A percentile compares a stretch with the other conserved stretches of the same genome.
phyloP scores from a whole-genome alignment of 2,329 filamentous ascomycete genomes.

The Xylaria multiplex region DNA sequence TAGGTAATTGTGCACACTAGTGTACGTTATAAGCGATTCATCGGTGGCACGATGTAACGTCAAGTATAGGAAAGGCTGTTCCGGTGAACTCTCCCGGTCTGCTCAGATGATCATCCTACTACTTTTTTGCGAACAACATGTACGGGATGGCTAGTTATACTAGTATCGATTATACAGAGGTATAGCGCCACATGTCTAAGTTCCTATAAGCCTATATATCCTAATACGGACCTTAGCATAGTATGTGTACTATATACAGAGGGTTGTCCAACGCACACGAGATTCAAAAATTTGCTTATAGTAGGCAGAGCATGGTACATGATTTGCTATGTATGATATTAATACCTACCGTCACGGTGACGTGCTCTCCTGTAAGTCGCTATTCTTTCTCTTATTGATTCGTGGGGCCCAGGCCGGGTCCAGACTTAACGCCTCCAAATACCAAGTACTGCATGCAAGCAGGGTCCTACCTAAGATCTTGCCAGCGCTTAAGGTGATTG shows the following conservation, averaged over 20 bases:
- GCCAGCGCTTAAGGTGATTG: constrained; percentile 12
- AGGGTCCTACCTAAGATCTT: constrained; percentile 17
- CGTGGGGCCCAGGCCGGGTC: neutral
- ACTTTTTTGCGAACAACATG: neutral
- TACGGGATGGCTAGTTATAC: too few relatives aligned
- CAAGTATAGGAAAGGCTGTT: constrained; percentile 25
- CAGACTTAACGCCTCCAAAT: neutral
- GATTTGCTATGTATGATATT: neutral
- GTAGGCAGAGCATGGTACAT: too few relatives aligned
- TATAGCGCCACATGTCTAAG: too few relatives aligned
- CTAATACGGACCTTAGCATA: too few relatives aligned
- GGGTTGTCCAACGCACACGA: neutral
- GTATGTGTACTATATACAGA: neutral
- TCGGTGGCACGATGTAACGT: constrained; percentile 28
- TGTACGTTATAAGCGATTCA: constrained; percentile 24
- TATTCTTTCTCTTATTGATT: neutral
- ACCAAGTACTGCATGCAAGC: constrained; percentile 17
- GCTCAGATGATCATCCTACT: constrained; percentile 4
- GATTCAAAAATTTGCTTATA: neutral
- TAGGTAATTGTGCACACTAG: neutral
- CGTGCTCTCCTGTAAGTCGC: neutral
- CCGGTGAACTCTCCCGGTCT: constrained; percentile 13
- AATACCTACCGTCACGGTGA: neutral
- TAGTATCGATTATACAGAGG: too few relatives aligned
- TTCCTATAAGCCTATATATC: too few relatives aligned